These are phyloP conservation scores for Rhodotorula mucilaginosa DNA, from an alignment of 1,284 basidiomycete species.

Conservation along the genomic window DNA sequence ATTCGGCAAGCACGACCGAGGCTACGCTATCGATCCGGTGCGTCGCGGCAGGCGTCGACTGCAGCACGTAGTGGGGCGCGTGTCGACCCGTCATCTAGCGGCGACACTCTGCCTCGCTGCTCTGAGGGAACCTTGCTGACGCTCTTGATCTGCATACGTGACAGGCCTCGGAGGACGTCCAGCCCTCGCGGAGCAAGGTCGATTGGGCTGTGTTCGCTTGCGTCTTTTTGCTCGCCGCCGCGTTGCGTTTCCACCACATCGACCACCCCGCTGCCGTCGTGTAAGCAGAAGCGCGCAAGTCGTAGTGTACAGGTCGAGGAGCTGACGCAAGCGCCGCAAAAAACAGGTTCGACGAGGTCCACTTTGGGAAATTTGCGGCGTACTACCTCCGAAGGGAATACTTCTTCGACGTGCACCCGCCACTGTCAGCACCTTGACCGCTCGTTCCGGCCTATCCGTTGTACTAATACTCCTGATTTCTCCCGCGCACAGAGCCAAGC, in stretches of 20 bases:
- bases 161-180: slow-evolving; percentile 26
- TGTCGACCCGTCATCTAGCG: background rate
- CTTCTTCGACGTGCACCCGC: slow-evolving; percentile 92
- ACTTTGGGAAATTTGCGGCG: slow-evolving; percentile 73
- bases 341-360: slow-evolving; percentile 88
- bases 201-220: slow-evolving; percentile 34
- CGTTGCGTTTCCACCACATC: slow-evolving; percentile 87
- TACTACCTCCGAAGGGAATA: slow-evolving; percentile 88
- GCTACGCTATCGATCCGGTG: slow-evolving; percentile 26
- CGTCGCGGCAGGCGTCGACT: background rate
- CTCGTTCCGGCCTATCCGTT: too few relatives aligned
- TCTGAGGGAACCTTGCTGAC: too few relatives aligned
- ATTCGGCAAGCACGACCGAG: background rate
- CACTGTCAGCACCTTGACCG: background rate
- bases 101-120: too few relatives aligned
- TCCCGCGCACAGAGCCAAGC: slow-evolving; percentile 60
- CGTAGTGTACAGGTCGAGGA: background rate
- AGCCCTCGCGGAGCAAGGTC: slow-evolving; percentile 14
- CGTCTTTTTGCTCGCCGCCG: slow-evolving; percentile 45
- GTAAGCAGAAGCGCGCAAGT: slow-evolving; percentile 55
- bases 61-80: background rate
- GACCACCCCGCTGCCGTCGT: slow-evolving; percentile 91
- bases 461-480: background rate
- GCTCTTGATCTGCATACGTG: background rate
- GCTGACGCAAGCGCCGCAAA: too few relatives aligned